Conservation (phyloP, 1,284 basidiomycete species). For the Papiliotrema nemorosa region DNA sequence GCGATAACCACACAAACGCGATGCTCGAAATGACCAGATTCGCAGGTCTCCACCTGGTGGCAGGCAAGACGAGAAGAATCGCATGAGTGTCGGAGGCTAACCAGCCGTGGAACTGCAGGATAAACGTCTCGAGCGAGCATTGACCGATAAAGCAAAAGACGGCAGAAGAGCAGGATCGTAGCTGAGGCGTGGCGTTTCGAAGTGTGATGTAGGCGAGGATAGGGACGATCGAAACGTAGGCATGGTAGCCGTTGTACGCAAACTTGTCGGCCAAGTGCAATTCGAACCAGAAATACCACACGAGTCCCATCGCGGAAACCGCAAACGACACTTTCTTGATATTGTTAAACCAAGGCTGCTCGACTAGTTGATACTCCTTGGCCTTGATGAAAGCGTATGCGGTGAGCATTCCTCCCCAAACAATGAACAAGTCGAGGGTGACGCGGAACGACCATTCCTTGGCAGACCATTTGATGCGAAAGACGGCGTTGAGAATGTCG, state of each 20-base stretch:
- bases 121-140: slow-evolving; percentile 80
- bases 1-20: slow-evolving; percentile 73
- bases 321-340: slow-evolving; percentile 55
- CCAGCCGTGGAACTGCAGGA: slow-evolving; percentile 87
- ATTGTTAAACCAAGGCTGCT: slow-evolving; percentile 63
- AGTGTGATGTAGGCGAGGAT: slow-evolving; percentile 69
- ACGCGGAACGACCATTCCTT: slow-evolving; percentile 82
- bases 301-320: slow-evolving; percentile 56
- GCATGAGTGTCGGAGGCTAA: slow-evolving; percentile 82
- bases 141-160: slow-evolving; percentile 75
- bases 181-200: slow-evolving; percentile 66
- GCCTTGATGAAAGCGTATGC: slow-evolving; percentile 71
- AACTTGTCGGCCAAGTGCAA: slow-evolving; percentile 71
- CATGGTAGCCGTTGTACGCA: slow-evolving; percentile 78
- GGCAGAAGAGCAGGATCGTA: slow-evolving; percentile 66
- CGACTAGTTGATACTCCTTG: slow-evolving; percentile 66
- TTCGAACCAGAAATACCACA: slow-evolving; percentile 81
- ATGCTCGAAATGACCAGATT: slow-evolving; percentile 72
- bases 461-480: slow-evolving; percentile 75
- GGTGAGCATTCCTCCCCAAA: slow-evolving; percentile 77
- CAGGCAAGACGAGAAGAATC: slow-evolving; percentile 72
- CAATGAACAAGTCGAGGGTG: slow-evolving; percentile 79
- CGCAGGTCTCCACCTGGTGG: slow-evolving; percentile 64
- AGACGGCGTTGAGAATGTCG: slow-evolving; percentile 60
- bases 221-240: slow-evolving; percentile 75